Conservation (phyloP, 495 filamentous ascomycete species). For the Aspergillus conjunctus region DNA sequence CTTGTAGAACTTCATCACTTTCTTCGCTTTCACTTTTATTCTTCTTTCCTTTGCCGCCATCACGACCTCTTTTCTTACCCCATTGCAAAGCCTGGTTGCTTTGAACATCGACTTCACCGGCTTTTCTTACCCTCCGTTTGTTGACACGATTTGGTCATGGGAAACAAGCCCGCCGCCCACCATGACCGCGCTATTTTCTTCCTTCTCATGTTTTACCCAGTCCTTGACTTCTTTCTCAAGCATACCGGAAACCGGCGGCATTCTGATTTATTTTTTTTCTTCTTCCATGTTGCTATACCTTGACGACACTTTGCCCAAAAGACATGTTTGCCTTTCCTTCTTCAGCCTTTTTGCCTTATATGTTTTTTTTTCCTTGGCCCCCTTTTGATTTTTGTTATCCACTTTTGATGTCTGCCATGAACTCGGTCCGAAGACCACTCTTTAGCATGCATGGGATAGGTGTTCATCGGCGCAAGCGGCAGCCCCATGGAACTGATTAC, state of each 20-base stretch:
- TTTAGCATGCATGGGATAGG: constrained; percentile 51
- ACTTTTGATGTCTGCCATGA: constrained; percentile 42
- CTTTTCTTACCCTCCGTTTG: constrained; percentile 12
- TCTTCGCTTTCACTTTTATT: constrained; percentile 26
- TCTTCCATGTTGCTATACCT: constrained; percentile 17
- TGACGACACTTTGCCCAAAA: constrained; percentile 1
- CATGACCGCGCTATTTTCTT: not conserved
- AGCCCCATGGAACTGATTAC: constrained; percentile 35
- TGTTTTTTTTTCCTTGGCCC: constrained; percentile 17
- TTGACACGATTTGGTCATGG: not conserved
- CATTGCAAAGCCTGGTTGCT: constrained; percentile 46
- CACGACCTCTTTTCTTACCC: constrained; percentile 2
- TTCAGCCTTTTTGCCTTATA: constrained; percentile 22
- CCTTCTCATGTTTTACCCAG: not conserved
- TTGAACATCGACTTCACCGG: constrained; percentile 28
- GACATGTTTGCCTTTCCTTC: constrained; percentile 21
- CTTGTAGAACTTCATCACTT: constrained; percentile 46
- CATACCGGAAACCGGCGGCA: not conserved
- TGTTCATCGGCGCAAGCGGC: constrained; percentile 47
- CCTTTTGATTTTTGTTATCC: constrained; percentile 20
- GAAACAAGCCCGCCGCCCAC: not conserved
- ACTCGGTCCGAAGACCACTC: constrained; percentile 36
- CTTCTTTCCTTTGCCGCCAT: constrained; percentile 23
- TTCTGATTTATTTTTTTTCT: constrained; percentile 30
- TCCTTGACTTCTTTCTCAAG: not conserved